Base-by-base conservation (phyloP, 2,329 filamentous ascomycete genomes). In the Arachnomyces sp. region DNA sequence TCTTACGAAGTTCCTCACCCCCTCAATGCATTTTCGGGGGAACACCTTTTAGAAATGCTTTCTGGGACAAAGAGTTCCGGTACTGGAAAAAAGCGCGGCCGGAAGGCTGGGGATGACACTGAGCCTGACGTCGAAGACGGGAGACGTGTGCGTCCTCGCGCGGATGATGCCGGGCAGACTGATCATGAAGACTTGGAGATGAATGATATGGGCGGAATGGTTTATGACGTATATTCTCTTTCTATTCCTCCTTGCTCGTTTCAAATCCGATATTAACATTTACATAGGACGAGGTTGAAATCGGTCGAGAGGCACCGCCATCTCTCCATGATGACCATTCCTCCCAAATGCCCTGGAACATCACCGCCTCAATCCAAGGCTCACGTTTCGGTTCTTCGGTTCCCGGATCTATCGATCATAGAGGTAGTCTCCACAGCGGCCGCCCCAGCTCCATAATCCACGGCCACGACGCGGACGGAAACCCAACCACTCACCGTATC, bases 281-380 rank as follows among this genome's bases (percentile, higher is more conserved):
- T 30, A n/a, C 29, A 13, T n/a, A n/a, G 16, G 34, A 43, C 47
- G 74, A 74, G 7, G 59, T 82, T 14, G 87, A 93, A 58, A 60
- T 85, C 16, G 84, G 81, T 14, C 77, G 85, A 61, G 77, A 84
- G 31, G 82, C 76, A 1, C 74, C 70, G 1, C 72, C 76, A 1
- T 74, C 76, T 6, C 72, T 92, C 39, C 76, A 77, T 3, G 83
- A 93, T 43, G 75, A 81, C 39, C 74, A 75, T 18, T 76, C 76
- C 16, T 76, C 73, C 3, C 64, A 72, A n/a, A 78, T 84, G 71
- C 81, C 81, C 8, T 84, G 81, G 81, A 84, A 84, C 47, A 63
- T 73, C 33, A 75, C 69, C 6, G 69, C 73, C 3, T 77, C 75
- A 2, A 53, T 71, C 3, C 67, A 71, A 38, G 71, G 71, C 38